Evolutionary conservation across 768 basidiomycete genomes (phyloP).

Genomic region (Boletus rufocinnamomeus): DNA sequence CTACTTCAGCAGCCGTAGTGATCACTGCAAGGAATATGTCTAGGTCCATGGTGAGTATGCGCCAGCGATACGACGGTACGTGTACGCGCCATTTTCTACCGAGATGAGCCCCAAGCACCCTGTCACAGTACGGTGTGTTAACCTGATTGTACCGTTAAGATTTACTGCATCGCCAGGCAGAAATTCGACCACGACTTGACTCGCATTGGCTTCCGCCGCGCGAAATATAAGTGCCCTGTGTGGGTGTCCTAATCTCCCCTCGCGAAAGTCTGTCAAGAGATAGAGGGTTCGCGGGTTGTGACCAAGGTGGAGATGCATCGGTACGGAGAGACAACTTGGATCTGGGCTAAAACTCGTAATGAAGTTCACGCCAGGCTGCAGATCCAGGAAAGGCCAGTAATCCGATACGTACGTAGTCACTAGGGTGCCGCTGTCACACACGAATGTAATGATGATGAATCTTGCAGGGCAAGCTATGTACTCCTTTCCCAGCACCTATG

Average conservation of each 20-base stretch:
- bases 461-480: background rate
- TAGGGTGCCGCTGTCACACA: background rate
- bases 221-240: constrained; percentile 71
- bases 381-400: background rate
- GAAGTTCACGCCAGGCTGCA: background rate
- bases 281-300: constrained; percentile 70
- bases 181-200: constrained; percentile 86
- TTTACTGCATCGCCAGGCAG: constrained; percentile 73
- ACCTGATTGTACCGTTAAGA: constrained; percentile 56
- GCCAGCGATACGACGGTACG: background rate
- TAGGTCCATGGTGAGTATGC: constrained; percentile 30
- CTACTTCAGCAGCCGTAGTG: constrained; percentile 73
- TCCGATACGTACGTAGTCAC: background rate
- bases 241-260: constrained; percentile 63
- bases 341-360: background rate
- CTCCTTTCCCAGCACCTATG: background rate
- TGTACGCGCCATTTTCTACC: constrained; percentile 61
- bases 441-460: background rate
- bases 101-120: constrained; percentile 85
- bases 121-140: constrained; percentile 74
- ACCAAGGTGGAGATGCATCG: constrained; percentile 75
- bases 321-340: background rate
- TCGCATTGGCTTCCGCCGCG: constrained; percentile 48
- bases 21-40: constrained; percentile 88
- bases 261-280: constrained; percentile 68